Evolutionary conservation across 306 rosid species (phyloP), one percentile per base, ranked within the genome.

Genomic region (Cajanus cajan): DNA sequence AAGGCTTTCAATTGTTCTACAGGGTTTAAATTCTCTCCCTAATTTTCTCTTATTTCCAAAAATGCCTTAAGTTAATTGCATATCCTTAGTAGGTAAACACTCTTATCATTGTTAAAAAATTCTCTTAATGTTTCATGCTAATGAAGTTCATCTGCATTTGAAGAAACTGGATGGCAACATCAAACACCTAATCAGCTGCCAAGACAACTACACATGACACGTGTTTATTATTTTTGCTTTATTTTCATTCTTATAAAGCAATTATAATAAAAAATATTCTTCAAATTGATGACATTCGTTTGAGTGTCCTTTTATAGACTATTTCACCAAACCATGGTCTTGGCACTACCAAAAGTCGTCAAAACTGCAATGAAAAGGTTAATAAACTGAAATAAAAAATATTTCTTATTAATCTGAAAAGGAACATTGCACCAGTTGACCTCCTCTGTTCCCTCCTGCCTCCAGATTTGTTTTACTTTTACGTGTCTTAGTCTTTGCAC

Each of bases 181-280:
- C 82, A 83, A 78, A 24, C 77, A 85, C 82, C 89, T 78, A 83
- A 83, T 83, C 84, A 77, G 80, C 54, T 80, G 19, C 67, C 54
- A 71, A 50, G 84, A 77, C 75, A 78, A 85, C 70, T 25, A 82
- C 78, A 65, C 55, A 68, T 13, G 4, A 4, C 66, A 64, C 54
- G 67, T 19, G 14, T 64, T 77, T 51, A 40, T 36, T 54, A 2
- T 68, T 63, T 59, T 11, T 5, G 44, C 1, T 3, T 68, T 39
- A n/a, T 11, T 21, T 37, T 25, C n/a, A 69, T 61, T 43, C 55
- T 47, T 63, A 51, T 76, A 59, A 33, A 43, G 11, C 40, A 54
- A 67, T 69, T 15, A 50, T 76, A 48, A 77, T 73, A 61, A 65
- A n/a, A 61, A 80, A 64, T 78, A 65, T 54, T 22, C 28, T 70